Percentiles rank a stretch among this genome's conserved stretches.
Evolutionary conservation across 805 yeast genomes (phyloP).

Genomic region (Candida sphagnicola): DNA sequence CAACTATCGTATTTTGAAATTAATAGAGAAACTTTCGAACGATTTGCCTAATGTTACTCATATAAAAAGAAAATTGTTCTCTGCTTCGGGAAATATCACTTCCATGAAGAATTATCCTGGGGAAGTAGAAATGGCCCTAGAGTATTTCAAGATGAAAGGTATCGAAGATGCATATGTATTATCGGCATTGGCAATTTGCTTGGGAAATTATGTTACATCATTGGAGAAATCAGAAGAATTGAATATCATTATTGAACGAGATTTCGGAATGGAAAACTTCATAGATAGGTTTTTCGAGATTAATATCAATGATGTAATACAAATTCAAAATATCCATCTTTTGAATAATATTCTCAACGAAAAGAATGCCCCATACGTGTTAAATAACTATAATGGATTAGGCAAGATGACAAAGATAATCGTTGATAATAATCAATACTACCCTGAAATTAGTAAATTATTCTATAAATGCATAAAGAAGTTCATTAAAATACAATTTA

Average conservation of each 20-base stretch:
- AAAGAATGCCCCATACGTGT: slow-evolving; percentile 9
- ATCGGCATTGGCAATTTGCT: slow-evolving; percentile 26
- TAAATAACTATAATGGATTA: slow-evolving; percentile 13
- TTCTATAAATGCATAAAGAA: slow-evolving; percentile 27
- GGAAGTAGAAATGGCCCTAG: slow-evolving; percentile 16
- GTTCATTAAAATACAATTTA: slow-evolving; percentile 16
- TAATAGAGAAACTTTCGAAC: slow-evolving; percentile 5
- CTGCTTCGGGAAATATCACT: slow-evolving; percentile 31
- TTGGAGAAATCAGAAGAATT: slow-evolving; percentile 11
- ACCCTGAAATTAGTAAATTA: slow-evolving; percentile 26
- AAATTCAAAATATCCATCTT: slow-evolving; percentile 33
- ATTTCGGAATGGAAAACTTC: slow-evolving; percentile 10
- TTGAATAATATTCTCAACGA: slow-evolving; percentile 24
- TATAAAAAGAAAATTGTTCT: slow-evolving; percentile 26
- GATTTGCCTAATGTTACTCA: slow-evolving; percentile 8
- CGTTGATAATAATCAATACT: slow-evolving; percentile 31
- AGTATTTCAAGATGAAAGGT: slow-evolving; percentile 4
- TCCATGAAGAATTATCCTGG: slow-evolving; percentile 26
- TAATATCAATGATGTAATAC: slow-evolving; percentile 29
- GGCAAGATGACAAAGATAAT: slow-evolving; percentile 20
- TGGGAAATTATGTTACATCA: slow-evolving; percentile 33
- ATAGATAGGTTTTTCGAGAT: slow-evolving; percentile 16
- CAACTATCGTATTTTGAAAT: slow-evolving; percentile 8
- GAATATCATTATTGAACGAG: slow-evolving; percentile 5
- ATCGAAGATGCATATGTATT: slow-evolving; percentile 19